Conservation (phyloP, 768 basidiomycete genomes). For the Phaeotremella fagi region DNA sequence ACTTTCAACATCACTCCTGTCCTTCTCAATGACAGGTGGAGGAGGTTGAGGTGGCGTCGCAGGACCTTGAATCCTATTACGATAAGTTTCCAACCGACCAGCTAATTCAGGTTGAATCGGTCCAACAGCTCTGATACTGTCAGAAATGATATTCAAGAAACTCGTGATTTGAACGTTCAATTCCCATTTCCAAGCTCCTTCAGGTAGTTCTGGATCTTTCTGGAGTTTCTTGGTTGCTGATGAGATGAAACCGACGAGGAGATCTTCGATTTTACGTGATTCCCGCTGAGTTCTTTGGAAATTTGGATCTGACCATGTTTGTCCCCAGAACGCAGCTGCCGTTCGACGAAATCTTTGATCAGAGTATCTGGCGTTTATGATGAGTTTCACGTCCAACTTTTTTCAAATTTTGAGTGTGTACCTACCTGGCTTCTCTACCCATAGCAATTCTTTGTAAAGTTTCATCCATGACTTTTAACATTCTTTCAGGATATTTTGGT, state of each 20-base stretch:
- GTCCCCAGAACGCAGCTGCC: slow-evolving; percentile 80
- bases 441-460: slow-evolving; percentile 87
- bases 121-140: slow-evolving; percentile 66
- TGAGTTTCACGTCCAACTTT: too few relatives aligned
- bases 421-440: slow-evolving; percentile 84
- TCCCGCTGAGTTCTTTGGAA: slow-evolving; percentile 91
- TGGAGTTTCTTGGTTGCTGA: slow-evolving; percentile 79
- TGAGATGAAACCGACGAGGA: slow-evolving; percentile 92
- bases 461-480: slow-evolving; percentile 83
- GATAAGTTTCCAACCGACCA: slow-evolving; percentile 73
- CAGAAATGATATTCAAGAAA: slow-evolving; percentile 80
- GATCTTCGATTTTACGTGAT: slow-evolving; percentile 93
- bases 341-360: slow-evolving; percentile 85
- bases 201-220: slow-evolving; percentile 78
- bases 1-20: slow-evolving; percentile 3
- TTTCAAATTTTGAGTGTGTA: slow-evolving; percentile 23
- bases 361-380: slow-evolving; percentile 65
- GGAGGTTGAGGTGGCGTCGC: slow-evolving; percentile 53
- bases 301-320: slow-evolving; percentile 74
- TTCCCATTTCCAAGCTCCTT: slow-evolving; percentile 87
- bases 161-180: slow-evolving; percentile 85
- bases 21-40: background rate
- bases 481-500: slow-evolving; percentile 89
- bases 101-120: slow-evolving; percentile 80
- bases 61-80: slow-evolving; percentile 62